Evolutionary conservation across 352 stramenopile species (phyloP), one percentile per base, ranked within the genome.

Genomic region (Globisporangium recalcitrans): DNA sequence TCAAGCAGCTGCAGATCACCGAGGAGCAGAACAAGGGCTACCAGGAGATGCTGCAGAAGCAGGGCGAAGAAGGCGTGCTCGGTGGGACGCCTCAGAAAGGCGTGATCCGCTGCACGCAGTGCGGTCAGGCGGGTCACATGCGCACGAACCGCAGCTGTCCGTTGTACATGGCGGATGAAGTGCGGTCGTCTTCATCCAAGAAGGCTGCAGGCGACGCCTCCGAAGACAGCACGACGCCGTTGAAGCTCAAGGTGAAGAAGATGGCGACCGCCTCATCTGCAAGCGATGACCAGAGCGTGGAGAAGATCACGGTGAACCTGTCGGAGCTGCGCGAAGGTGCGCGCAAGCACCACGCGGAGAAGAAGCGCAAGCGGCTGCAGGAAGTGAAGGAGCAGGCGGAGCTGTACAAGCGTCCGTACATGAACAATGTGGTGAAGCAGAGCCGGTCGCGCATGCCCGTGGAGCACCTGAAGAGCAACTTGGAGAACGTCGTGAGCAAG

Each of bases 1-100:
- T 95, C n/a, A 95, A 93, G 64, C 82, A 91, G 58, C 65, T 93
- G 9, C 69, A 89, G 61, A 90, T 85, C 58, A 95, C 82, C 1
- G 82, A 95, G 65, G 79, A 80, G 40, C 79, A 90, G 27, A 95
- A 91, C 67, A 88, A 85, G 60, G 83, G 83, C 8, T 94, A 94
- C 46, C 74, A 89, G 31, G 83, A 91, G 69, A 87, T 91, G 78
- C 77, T 94, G 19, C 75, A 92, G 60, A 88, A 90, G 34, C 72
- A 80, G 40, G 79, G 81, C 29, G 81, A 93, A 47, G 68, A 72
- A n/a, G 69, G 60, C 64, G 65, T 66, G 9, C 29, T 78, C 9
- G 52, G 32, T 21, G 77, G 74, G 2, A 74, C 75, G 7, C 67
- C 69, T 0, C 67, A 75, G 58, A 91, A 89, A 67, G 77, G 76